Percentiles rank a stretch among this genome's conserved stretches.
Evolutionary conservation across 805 yeast species (phyloP).

Genomic region (Yamadazyma olivae): DNA sequence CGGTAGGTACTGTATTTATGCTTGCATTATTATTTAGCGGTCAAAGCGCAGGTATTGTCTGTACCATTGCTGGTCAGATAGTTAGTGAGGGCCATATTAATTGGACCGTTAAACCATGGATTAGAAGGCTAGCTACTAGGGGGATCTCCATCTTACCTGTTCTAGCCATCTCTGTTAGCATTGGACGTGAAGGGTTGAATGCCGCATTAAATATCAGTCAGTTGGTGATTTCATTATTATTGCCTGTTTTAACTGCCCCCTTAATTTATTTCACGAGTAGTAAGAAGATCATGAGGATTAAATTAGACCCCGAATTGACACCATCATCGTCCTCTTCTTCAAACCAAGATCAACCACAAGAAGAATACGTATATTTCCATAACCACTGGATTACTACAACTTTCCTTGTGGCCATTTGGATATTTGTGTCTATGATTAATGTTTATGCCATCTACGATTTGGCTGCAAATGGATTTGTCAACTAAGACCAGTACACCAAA

Average conservation of each 20-base stretch:
- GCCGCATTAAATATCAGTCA: slow-evolving; percentile 81
- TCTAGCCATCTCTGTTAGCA: slow-evolving; percentile 61
- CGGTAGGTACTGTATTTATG: slow-evolving; percentile 83
- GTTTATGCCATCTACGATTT: slow-evolving; percentile 52
- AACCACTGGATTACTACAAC: slow-evolving; percentile 59
- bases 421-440: slow-evolving; percentile 68
- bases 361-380: slow-evolving; percentile 48
- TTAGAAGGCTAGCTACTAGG: slow-evolving; percentile 75
- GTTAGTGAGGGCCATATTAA: slow-evolving; percentile 87
- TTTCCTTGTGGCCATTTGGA: slow-evolving; percentile 60
- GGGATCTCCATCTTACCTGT: slow-evolving; percentile 80
- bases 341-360: neutral
- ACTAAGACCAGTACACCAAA: too few relatives aligned
- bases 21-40: slow-evolving; percentile 82
- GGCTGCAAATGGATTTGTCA: slow-evolving; percentile 31
- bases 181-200: slow-evolving; percentile 72
- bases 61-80: slow-evolving; percentile 91
- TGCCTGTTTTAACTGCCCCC: slow-evolving; percentile 86
- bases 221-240: slow-evolving; percentile 73
- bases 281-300: slow-evolving; percentile 64
- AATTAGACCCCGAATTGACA: slow-evolving; percentile 11
- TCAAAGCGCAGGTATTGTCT: slow-evolving; percentile 87
- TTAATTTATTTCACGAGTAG: slow-evolving; percentile 76
- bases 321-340: neutral
- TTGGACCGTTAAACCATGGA: slow-evolving; percentile 80